Conservation (phyloP, 257 asterid species). For the Mitragyna speciosa region DNA sequence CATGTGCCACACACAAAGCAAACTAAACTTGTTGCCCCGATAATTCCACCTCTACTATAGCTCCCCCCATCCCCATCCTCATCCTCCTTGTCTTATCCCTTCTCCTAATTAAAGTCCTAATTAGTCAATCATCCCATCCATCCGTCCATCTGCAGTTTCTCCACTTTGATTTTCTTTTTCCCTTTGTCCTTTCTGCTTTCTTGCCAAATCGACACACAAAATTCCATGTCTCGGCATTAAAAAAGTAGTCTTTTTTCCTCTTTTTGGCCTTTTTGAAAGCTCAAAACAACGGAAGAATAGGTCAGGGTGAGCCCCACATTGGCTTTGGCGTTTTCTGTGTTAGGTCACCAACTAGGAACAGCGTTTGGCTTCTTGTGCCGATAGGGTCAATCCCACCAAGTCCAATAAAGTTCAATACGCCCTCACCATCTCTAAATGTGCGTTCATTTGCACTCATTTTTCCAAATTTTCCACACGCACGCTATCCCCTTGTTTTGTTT, state of each 20-base stretch:
- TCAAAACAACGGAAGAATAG: background rate
- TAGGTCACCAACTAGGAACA: slow-evolving; percentile 71
- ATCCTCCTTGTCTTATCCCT: too few relatives aligned
- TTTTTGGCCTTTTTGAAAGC: slow-evolving; percentile 5
- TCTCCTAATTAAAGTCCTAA: background rate
- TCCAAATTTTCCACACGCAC: background rate
- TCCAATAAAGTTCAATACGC: slow-evolving; percentile 27
- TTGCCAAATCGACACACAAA: slow-evolving; percentile 10
- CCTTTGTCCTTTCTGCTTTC: slow-evolving; percentile 12
- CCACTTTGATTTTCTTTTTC: background rate
- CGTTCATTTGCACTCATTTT: background rate
- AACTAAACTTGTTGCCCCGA: slow-evolving; percentile 27
- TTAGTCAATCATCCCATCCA: too few relatives aligned
- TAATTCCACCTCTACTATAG: slow-evolving; percentile 27
- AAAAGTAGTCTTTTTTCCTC: too few relatives aligned
- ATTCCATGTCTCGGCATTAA: background rate
- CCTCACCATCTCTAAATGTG: too few relatives aligned
- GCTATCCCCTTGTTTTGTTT: slow-evolving; percentile 7
- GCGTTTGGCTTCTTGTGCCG: slow-evolving; percentile 47
- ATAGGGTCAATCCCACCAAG: slow-evolving; percentile 50
- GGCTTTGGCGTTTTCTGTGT: slow-evolving; percentile 43
- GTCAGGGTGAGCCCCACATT: slow-evolving; percentile 11
- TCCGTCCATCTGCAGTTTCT: background rate
- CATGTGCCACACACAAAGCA: slow-evolving; percentile 59
- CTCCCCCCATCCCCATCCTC: background rate